Base-by-base conservation (phyloP, 2,329 filamentous ascomycete species). In the Pseudogymnoascus destructans region DNA sequence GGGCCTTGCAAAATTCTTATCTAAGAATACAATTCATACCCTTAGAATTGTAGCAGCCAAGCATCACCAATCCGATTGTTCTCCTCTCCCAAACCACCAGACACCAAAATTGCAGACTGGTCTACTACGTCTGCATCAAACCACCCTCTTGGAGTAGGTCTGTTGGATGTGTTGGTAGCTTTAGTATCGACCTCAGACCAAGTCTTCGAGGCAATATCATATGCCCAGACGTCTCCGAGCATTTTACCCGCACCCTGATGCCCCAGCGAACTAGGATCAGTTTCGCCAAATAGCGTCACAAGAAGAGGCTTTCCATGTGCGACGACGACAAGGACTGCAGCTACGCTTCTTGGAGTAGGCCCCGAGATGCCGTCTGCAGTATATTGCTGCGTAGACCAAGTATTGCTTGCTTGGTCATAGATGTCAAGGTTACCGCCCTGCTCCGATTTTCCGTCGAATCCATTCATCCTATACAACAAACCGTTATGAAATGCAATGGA, bases 371-470 rank as follows among this genome's bases (percentile, higher is more conserved):
- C 66, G 33, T 71, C 67, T 2, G 69, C 58, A 7, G 57, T 23
- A 57, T 64, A 72, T 0, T 13, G 3, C 17, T 66, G 57, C 0
- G 63, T 67, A 2, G 56, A 59, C 70, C 70, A 72, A 1, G 61
- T 30, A n/a, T 61, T 58, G 2, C 61, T 33, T 0, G 25, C 46
- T 3, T 60, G 33, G 38, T 72, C 65, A 27, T 63, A 71, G 2
- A 81, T 67, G 59, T 86, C 82, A 8, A 86, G 21, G 1, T 64
- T 68, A 0, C 80, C 81, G 0, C 83, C 82, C 32, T 80, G 74
- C 63, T 86, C 82, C 0, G 66, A 75, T 9, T 72, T 74, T 0
- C 82, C 83, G 64, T 85, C 81, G 58, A 85, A 86, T 0, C 83
- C 83, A 61, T 80, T 79, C 75, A 84, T 81, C 1, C 82, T 73